Evolutionary conservation across 2,329 filamentous ascomycete species (phyloP).

Genomic region (Clonostachys rosea): DNA sequence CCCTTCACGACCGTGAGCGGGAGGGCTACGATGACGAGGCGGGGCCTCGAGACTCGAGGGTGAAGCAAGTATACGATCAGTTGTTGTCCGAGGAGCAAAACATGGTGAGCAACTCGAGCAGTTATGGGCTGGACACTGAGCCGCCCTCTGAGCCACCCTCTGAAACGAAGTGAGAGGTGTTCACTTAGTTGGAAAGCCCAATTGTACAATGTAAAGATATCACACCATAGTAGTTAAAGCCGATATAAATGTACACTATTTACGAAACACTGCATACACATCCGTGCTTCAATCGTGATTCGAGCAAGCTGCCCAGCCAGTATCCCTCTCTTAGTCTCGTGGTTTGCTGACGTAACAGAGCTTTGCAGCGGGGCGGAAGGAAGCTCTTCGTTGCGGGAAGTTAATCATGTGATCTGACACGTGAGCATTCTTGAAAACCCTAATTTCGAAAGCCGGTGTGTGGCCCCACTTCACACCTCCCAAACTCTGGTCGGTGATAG

Average conservation of each 20-base stretch:
- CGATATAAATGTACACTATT: background rate
- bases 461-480: too few species aligned
- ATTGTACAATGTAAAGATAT: too few species aligned
- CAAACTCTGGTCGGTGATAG: too few species aligned
- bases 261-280: too few species aligned
- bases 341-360: too few species aligned
- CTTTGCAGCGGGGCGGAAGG: too few species aligned
- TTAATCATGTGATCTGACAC: slow-evolving; percentile 15
- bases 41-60: background rate
- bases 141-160: background rate
- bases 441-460: slow-evolving; percentile 2
- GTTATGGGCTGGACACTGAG: slow-evolving; percentile 26
- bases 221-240: too few species aligned
- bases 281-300: too few species aligned
- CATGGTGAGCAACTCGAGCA: slow-evolving; percentile 25
- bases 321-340: too few species aligned
- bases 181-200: background rate
- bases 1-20: background rate
- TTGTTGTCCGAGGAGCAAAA: slow-evolving; percentile 62
- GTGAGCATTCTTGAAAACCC: background rate
- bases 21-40: background rate
- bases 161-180: slow-evolving; percentile 6
- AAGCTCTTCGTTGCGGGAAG: background rate
- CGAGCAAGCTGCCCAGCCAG: too few species aligned
- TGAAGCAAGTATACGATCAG: slow-evolving; percentile 2